A percentile compares a stretch with the other conserved stretches of the same genome.
These are phyloP conservation scores for Diaporthe vexans DNA, from an alignment of 2,329 filamentous ascomycete species.

Conservation along the genomic window DNA sequence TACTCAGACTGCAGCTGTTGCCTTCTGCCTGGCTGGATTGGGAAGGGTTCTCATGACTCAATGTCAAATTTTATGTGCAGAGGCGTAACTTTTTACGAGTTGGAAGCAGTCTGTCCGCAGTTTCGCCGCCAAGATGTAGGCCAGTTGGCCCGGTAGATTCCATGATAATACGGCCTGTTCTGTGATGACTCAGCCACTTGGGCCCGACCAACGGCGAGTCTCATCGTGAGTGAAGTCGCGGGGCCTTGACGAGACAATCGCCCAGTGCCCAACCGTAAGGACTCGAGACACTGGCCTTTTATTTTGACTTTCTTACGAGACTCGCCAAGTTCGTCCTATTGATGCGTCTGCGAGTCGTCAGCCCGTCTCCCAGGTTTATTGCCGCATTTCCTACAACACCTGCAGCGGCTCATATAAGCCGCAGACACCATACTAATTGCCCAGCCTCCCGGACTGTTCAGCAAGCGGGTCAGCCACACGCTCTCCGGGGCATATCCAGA, in stretches of 20 bases:
- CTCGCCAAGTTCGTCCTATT: conserved; percentile 6
- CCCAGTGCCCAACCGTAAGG: not conserved
- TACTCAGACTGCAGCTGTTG: not conserved
- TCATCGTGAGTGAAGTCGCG: conserved; percentile 3
- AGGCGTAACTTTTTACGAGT: not conserved
- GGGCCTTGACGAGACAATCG: not conserved
- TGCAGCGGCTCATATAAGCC: conserved; percentile 32
- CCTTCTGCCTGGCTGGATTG: not conserved
- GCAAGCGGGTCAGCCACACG: not conserved
- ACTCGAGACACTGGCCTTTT: not conserved
- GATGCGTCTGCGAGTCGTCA: conserved; percentile 33
- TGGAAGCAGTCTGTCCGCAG: not conserved
- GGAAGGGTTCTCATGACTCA: not conserved
- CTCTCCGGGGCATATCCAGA: not conserved
- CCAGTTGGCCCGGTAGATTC: not conserved
- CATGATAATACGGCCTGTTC: not conserved
- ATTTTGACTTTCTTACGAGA: not conserved
- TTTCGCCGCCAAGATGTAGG: not conserved
- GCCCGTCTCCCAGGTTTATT: conserved; percentile 11
- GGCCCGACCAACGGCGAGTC: not conserved
- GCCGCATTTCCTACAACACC: conserved; percentile 25
- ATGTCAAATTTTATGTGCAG: conserved; percentile 6
- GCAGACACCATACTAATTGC: conserved; percentile 17
- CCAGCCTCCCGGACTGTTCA: not conserved
- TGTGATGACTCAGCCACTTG: conserved; percentile 29